Base-by-base conservation (phyloP, 345 rosid species). In the Lepidium africanum region DNA sequence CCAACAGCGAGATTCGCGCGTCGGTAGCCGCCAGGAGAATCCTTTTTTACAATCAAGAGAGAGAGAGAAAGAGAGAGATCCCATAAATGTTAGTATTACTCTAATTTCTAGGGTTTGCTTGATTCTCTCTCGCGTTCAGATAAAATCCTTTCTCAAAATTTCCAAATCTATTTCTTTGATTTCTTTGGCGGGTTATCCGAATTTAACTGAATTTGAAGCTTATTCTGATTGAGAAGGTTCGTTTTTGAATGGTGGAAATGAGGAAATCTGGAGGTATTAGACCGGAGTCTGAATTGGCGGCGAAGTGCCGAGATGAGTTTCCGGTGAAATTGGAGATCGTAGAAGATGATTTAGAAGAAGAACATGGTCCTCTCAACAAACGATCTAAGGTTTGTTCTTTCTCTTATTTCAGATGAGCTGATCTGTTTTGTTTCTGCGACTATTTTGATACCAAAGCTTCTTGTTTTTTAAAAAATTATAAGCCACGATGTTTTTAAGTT, bases 301-400 rank as follows among this genome's bases (percentile, higher is more conserved):
- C 84, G 2, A 75, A 62, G 64, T 57, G 55, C 42, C 81, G 76
- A 50, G 81, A 74, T 66, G 86, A 82, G 79, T 59, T 73, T 10
- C 85, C 90, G 81, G 96, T 95, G 72, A 95, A 91, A 79, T 78
- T 85, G 41, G 99, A 91, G 93, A 82, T 89, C 77, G 77, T 41
- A 0, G 96, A 87, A 62, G 96, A 91, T 63, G 59, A 81, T 35
- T 78, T 84, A 67, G 94, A 86, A 75, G 99, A 91, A 65, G 85
- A 81, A 60, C 73, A 82, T 33, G 89, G 82, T 23, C 91, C 91
- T 76, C 82, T 77, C 72, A 74, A 51, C 70, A 91, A 95, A 83
- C 87, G 97, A 77, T 79, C 92, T 43, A 89, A 72, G 84, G 63
- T 76, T 39, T 83, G 49, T 82, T 67, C 59, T 76, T 30, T 45